Evolutionary conservation across 768 basidiomycete species (phyloP).

Genomic region (Pulveroboletus sp.): DNA sequence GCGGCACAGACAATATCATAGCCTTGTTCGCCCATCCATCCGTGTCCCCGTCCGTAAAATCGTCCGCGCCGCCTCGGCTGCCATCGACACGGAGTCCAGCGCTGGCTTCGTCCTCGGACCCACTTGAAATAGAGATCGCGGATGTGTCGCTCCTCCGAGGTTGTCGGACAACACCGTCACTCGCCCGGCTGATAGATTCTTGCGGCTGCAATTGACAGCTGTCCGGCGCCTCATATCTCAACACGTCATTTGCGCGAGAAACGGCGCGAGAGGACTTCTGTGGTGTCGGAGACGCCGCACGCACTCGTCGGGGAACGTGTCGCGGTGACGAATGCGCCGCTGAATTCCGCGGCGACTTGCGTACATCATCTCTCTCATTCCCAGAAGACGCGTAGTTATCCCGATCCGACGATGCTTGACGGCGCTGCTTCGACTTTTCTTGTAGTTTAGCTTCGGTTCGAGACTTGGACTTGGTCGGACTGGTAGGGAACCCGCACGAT

Average conservation of each 20-base stretch:
- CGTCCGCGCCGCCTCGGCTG: not conserved
- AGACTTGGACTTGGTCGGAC: constrained; percentile 5
- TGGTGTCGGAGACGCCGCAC: constrained; percentile 14
- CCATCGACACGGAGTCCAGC: not conserved
- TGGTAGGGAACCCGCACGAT: constrained; percentile 8
- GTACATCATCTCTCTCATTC: constrained; percentile 4
- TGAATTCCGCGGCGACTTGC: constrained; percentile 27
- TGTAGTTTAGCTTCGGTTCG: not conserved
- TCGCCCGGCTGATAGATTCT: not conserved
- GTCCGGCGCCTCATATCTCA: not conserved
- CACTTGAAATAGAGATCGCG: constrained; percentile 27
- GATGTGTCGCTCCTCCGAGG: constrained; percentile 10
- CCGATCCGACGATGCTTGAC: not conserved
- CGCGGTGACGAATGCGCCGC: constrained; percentile 24
- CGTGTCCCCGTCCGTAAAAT: not conserved
- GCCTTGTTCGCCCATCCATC: constrained; percentile 18
- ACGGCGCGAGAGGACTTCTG: not conserved
- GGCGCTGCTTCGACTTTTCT: constrained; percentile 1
- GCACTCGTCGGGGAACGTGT: not conserved
- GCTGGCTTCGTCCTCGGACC: constrained; percentile 22
- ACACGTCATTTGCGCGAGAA: not conserved
- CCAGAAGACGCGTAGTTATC: constrained; percentile 4
- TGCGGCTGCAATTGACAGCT: not conserved
- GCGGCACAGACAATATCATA: constrained; percentile 27
- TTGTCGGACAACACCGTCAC: not conserved